Evolutionary conservation across 129 eudicot species (phyloP).

Genomic region (Lonicera japonica): DNA sequence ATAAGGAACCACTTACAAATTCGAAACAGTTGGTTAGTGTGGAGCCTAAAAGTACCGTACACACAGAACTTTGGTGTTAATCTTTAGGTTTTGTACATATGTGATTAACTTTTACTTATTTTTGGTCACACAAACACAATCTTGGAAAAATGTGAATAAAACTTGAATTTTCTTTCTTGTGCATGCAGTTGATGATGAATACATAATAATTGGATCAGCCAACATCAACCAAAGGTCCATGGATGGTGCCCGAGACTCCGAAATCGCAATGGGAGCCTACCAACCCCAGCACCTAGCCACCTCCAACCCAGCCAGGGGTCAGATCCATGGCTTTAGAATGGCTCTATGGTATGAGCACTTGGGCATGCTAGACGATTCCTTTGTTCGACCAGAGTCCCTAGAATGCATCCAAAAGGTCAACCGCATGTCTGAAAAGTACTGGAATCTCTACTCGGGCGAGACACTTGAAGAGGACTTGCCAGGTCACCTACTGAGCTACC

Average conservation of each 20-base stretch:
- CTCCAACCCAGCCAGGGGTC: constrained; percentile 17
- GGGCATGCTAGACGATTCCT: constrained; percentile 19
- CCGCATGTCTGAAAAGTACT: constrained; percentile 12
- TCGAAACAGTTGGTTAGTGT: too few species aligned
- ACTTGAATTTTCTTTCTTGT: too few species aligned
- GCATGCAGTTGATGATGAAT: constrained; percentile 24
- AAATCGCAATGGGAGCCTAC: constrained; percentile 15
- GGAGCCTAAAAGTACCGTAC: too few species aligned
- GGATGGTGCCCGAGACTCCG: constrained; percentile 19
- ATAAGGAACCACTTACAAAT: too few species aligned
- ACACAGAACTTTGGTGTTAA: too few species aligned
- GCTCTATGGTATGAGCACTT: constrained; percentile 23
- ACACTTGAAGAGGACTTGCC: constrained; percentile 17
- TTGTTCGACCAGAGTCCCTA: constrained; percentile 1
- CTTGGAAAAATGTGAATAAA: too few species aligned
- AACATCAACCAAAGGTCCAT: constrained; percentile 16
- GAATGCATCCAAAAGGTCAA: constrained; percentile 17
- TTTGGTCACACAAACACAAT: too few species aligned
- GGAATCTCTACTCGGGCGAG: constrained; percentile 23
- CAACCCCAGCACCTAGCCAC: constrained; percentile 13
- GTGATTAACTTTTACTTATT: too few species aligned
- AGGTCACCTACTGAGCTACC: constrained; percentile 23
- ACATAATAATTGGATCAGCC: constrained; percentile 17
- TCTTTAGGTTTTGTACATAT: too few species aligned
- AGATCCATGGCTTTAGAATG: constrained; percentile 20